Evolutionary conservation across 169 alveolate species (phyloP), one percentile per base, ranked within the genome.

Genomic region (Plasmodium coatneyi): DNA sequence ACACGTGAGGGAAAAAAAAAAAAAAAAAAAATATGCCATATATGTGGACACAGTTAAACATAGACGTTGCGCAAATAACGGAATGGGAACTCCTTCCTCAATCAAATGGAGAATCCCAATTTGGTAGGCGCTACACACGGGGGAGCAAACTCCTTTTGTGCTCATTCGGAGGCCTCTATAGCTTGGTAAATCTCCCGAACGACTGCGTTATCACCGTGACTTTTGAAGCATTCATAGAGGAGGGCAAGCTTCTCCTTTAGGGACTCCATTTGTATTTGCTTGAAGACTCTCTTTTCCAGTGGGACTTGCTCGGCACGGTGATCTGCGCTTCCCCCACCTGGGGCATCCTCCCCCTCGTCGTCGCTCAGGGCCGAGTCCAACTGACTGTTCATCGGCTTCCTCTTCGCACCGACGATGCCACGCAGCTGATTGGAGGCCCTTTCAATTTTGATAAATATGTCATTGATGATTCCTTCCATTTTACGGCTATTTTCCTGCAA

Each of bases 231-330:
- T 19, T 87, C 93, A 16, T 78, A 39, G 81, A 87, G 93, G 25
- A 87, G 76, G 19, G 84, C 41, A 28, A 87, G 30, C 46, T 87
- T 89, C 72, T 89, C 94, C 82, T 78, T 89, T 60, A 89, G 49
- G 66, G 94, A 89, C 34, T 89, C 94, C 89, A 70, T 89, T 79
- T 89, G 94, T 39, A 89, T 89, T 78, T 89, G 81, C 54, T 89
- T 89, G 19, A 89, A 89, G 28, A 89, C 56, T 41, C 71, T 60
- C 82, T 89, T 89, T 89, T 89, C 94, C 60, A 78, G 32, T n/a
- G 94, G n/a, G 34, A 89, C 72, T 3, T 60, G 22, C 30, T 89
- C 90, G 12, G 0, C 0, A 14, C 39, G 22, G 6, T 7, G 25
- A 30, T 7, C 7, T 28, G 76, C 14, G 36, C 54, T 41, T 10